phyloP scores from a whole-genome alignment of 2,329 filamentous ascomycete genomes.

The Thielaviopsis cerberus region DNA sequence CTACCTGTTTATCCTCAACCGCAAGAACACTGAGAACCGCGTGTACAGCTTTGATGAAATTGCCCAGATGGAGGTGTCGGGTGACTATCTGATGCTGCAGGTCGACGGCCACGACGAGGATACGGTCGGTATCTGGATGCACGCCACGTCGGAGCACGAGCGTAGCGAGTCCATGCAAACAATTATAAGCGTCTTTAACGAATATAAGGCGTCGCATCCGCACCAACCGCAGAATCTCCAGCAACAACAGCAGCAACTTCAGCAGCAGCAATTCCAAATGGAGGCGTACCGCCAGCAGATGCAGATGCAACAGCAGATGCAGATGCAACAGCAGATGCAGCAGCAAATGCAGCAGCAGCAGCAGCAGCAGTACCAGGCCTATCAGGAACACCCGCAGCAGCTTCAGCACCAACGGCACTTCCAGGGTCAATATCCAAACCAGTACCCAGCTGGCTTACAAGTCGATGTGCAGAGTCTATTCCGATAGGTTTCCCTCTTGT shows the following conservation, averaged over 20 bases:
- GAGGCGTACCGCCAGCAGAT: neutral
- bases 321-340: neutral
- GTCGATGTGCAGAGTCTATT: neutral
- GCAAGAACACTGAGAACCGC: conserved; percentile 52
- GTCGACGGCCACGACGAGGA: conserved; percentile 21
- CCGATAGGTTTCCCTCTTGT: neutral
- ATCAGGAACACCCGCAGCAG: conserved; percentile 1
- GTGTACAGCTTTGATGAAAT: conserved; percentile 44
- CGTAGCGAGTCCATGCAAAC: conserved; percentile 23
- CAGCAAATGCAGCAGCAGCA: neutral
- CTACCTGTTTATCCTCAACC: conserved; percentile 56
- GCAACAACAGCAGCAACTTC: neutral
- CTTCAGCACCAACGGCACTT: neutral
- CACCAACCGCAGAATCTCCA: neutral
- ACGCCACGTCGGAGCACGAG: conserved; percentile 29
- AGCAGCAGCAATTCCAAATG: conserved; percentile 8
- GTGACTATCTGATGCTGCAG: conserved; percentile 33
- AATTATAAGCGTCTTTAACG: conserved; percentile 26
- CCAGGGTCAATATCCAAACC: neutral
- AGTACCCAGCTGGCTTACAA: neutral
- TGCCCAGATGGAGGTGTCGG: conserved; percentile 43
- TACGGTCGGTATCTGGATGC: conserved; percentile 36
- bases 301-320: conserved; percentile 1
- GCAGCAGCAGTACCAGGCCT: neutral
- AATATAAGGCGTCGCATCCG: conserved; percentile 14